A percentile compares a stretch with the other conserved stretches of the same genome.
phyloP scores from a whole-genome alignment of 129 eudicot genomes.

The Oenanthe sinensis region DNA sequence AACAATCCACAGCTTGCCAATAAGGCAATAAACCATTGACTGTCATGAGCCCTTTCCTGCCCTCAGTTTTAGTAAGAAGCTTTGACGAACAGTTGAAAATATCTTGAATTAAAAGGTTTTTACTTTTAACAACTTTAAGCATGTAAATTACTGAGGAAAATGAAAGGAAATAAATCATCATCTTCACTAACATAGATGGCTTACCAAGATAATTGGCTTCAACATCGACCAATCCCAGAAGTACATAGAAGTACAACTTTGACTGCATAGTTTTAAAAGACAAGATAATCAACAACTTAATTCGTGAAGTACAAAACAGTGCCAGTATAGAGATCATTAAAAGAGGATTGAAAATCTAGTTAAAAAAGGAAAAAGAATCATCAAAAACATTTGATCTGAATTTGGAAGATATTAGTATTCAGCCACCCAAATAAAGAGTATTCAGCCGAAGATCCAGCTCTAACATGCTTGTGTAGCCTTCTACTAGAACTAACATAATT shows the following conservation, averaged over 20 bases:
- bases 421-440: not conserved
- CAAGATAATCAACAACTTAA: constrained; percentile 5
- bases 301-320: not conserved
- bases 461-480: not conserved
- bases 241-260: constrained; percentile 77
- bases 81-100: not conserved
- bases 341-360: not conserved
- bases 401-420: not conserved
- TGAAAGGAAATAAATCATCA: not conserved
- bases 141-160: not conserved
- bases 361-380: not conserved
- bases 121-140: not conserved
- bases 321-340: not conserved
- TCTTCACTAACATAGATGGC: constrained; percentile 9
- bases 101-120: not conserved
- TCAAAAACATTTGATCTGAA: not conserved
- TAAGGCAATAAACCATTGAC: not conserved
- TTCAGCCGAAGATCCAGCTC: not conserved
- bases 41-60: not conserved
- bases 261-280: constrained; percentile 40
- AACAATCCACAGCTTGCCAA: not conserved
- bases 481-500: not conserved
- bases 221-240: constrained; percentile 82
- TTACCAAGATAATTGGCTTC: constrained; percentile 93
- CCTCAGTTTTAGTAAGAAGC: not conserved